Conservation (phyloP, 2,329 filamentous ascomycete genomes). For the Ophiobolus disseminans region DNA sequence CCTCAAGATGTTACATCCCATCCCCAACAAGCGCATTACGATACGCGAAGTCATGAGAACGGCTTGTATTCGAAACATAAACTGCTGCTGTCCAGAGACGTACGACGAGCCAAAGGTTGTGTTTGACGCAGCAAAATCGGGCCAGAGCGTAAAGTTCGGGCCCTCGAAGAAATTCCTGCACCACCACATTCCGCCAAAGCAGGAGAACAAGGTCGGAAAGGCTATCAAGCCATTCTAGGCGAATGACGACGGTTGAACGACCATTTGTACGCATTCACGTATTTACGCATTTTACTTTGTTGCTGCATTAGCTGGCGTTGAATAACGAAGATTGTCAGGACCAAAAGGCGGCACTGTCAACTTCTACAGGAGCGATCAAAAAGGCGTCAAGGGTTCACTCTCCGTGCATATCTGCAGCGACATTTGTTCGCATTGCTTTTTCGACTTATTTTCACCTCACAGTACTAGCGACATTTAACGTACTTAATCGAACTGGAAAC, state of each 20-base stretch:
- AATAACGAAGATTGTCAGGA: constrained; percentile 15
- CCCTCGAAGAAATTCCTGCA: constrained; percentile 52
- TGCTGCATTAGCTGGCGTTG: constrained; percentile 16
- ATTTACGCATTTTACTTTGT: background rate
- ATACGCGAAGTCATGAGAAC: constrained; percentile 73
- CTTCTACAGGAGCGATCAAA: background rate
- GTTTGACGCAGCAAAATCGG: constrained; percentile 64
- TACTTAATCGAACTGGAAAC: background rate
- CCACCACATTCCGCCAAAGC: constrained; percentile 53
- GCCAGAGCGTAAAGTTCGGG: constrained; percentile 42
- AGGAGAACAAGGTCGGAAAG: constrained; percentile 46
- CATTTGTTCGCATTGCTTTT: background rate
- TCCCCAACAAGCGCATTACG: constrained; percentile 72
- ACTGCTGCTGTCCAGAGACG: constrained; percentile 78
- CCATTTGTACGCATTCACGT: background rate
- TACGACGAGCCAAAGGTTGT: constrained; percentile 68
- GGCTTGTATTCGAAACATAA: constrained; percentile 75
- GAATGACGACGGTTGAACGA: constrained; percentile 35
- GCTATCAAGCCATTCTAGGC: constrained; percentile 50
- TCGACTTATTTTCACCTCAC: background rate
- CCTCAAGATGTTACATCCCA: constrained; percentile 81
- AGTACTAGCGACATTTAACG: background rate
- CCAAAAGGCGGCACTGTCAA: constrained; percentile 7
- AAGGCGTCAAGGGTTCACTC: background rate
- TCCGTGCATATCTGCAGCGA: background rate